Base-by-base conservation (phyloP, 1,284 basidiomycete species). In the Rhodotorula mucilaginosa region DNA sequence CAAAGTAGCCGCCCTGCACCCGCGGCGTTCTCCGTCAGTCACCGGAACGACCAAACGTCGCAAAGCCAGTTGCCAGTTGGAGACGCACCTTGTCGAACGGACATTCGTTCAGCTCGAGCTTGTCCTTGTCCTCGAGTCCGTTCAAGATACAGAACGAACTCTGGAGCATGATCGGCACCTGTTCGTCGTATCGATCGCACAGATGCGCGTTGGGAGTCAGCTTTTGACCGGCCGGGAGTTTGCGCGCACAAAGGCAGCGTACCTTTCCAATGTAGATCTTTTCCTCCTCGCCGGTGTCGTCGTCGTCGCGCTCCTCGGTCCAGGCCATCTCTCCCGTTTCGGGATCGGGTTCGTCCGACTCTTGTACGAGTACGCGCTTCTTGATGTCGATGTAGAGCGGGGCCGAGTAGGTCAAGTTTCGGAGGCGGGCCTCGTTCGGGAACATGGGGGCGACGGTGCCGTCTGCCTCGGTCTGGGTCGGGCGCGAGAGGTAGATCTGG, bases 221-320 rank as follows among this genome's bases (percentile, higher is more conserved):
- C 58, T 44, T 23, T 10, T 34, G 21, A 15, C 39, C 4, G 8
- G 18, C 23, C 58, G 34, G 3, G 16, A 59, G 23, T 31, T 29
- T 16, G 54, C 54, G 26, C 13, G 4, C 23, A n/a, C 23, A 56
- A 29, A 58, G 29, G 18, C 26, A n/a, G 19, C 62, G 49, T 26
- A 98, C 92, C 86, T 96, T 97, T 74, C 95, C 95, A 76, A 98
- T 94, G 88, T 93, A 96, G 64, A 97, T 91, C 83, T 96, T 96
- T 67, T 88, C 88, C 44, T 87, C 85, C 65, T 88, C 88, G 34
- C 86, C 84, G 76, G 84, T 82, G 56, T 82, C 82, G 61, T 89
- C 88, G 46, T 87, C 87, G 56, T 87, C 86, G 46, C 82, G 81
- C 64, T 83, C 83, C 34, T 83, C 78, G 58, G 90, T 87, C 93